A percentile compares a stretch with the other conserved stretches of the same genome.
Conservation (phyloP, 2,329 filamentous ascomycete species). For the Orbilia brochopaga region DNA sequence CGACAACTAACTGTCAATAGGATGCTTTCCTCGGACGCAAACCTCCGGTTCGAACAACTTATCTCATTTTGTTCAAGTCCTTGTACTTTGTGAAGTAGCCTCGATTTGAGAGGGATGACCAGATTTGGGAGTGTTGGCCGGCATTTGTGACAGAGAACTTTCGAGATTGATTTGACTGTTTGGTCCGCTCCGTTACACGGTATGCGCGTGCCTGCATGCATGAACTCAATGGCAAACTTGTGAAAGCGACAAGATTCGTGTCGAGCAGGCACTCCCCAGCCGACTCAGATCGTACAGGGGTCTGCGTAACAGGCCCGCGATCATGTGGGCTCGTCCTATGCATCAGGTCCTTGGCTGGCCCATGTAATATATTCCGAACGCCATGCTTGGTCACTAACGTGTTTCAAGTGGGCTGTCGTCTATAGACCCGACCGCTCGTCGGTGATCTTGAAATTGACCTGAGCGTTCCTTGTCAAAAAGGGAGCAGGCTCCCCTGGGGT, state of each 20-base stretch:
- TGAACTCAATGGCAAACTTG: neutral
- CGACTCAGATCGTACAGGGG: neutral
- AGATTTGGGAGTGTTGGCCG: too few relatives aligned
- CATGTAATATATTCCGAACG: neutral
- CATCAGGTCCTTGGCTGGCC: neutral
- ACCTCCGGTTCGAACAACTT: too few relatives aligned
- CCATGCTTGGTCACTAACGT: neutral
- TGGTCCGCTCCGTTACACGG: too few relatives aligned
- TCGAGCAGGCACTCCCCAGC: neutral
- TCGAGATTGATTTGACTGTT: too few relatives aligned
- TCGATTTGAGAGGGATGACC: too few relatives aligned
- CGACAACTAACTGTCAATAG: neutral
- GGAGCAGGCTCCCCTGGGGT: slow-evolving; percentile 18
- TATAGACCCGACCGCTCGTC: neutral
- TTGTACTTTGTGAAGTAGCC: too few relatives aligned
- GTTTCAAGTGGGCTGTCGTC: neutral
- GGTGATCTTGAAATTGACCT: neutral
- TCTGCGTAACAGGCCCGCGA: neutral
- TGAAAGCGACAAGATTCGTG: neutral
- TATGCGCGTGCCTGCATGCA: neutral
- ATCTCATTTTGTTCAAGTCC: too few relatives aligned
- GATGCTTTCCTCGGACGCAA: too few relatives aligned
- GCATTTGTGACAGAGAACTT: too few relatives aligned
- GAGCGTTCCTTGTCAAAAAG: slow-evolving; percentile 15
- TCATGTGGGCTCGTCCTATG: neutral